A percentile compares a stretch with the other conserved stretches of the same genome.
phyloP scores from a whole-genome alignment of 2,329 filamentous ascomycete genomes.

The Aureobasidium zeae region DNA sequence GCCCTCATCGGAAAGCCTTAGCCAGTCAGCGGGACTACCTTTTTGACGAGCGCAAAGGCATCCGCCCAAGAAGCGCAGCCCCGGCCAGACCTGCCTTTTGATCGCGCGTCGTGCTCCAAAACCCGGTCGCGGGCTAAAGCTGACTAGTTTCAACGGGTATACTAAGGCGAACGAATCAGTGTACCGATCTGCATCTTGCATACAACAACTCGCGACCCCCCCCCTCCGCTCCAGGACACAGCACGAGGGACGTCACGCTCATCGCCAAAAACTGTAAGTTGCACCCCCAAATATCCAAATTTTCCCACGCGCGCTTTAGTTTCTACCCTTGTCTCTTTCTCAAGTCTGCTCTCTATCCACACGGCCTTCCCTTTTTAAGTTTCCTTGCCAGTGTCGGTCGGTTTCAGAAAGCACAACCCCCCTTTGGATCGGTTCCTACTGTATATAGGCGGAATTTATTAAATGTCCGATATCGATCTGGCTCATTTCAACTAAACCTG shows the following conservation, averaged over 20 bases:
- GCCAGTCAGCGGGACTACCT: slow-evolving; percentile 8
- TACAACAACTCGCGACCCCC: slow-evolving; percentile 13
- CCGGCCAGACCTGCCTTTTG: slow-evolving; percentile 15
- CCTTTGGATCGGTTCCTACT: slow-evolving; percentile 10
- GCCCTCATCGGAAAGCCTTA: slow-evolving; percentile 1
- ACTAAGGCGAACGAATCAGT: slow-evolving; percentile 16
- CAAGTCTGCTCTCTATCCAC: neutral
- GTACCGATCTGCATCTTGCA: slow-evolving; percentile 14
- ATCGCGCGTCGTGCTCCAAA: slow-evolving; percentile 12
- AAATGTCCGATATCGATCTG: slow-evolving; percentile 14
- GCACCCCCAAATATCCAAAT: neutral
- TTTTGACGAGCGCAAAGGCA: slow-evolving; percentile 9
- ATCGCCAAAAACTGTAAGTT: slow-evolving; percentile 14
- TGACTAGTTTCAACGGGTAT: slow-evolving; percentile 15
- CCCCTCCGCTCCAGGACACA: slow-evolving; percentile 6
- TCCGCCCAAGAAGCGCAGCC: slow-evolving; percentile 3
- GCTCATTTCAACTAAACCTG: slow-evolving; percentile 9
- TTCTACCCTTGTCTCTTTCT: slow-evolving; percentile 9
- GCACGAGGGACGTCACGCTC: slow-evolving; percentile 13
- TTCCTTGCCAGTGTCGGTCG: neutral
- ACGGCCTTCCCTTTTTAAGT: slow-evolving; percentile 5
- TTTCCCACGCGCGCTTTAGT: slow-evolving; percentile 2
- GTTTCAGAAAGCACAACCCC: neutral
- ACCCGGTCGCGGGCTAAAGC: slow-evolving; percentile 15
- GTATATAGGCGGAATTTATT: slow-evolving; percentile 11